phyloP scores from a whole-genome alignment of 768 basidiomycete genomes.

The Pleurotus platypus region DNA sequence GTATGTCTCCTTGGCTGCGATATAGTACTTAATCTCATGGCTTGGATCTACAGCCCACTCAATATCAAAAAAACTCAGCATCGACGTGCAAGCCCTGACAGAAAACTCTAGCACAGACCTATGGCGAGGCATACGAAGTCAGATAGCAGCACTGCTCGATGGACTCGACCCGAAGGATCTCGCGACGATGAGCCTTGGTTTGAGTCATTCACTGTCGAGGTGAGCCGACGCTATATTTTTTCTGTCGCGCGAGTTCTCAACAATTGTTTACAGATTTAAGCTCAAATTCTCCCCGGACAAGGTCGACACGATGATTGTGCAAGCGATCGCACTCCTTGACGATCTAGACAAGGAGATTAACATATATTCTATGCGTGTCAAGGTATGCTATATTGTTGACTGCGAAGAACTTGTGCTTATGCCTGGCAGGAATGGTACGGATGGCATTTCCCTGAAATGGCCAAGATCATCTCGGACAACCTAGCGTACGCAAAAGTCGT shows the following conservation, averaged over 20 bases:
- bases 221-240: constrained; percentile 25
- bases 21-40: not conserved
- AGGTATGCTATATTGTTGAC: constrained; percentile 73
- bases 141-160: constrained; percentile 82
- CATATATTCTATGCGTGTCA: constrained; percentile 98
- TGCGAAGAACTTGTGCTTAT: not conserved
- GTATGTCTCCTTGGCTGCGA: constrained; percentile 39
- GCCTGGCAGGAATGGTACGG: constrained; percentile 94
- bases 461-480: constrained; percentile 97
- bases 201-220: constrained; percentile 96
- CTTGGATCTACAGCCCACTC: constrained; percentile 11
- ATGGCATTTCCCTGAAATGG: constrained; percentile 99
- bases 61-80: constrained; percentile 91
- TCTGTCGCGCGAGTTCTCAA: not conserved
- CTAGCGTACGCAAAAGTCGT: constrained; percentile 95
- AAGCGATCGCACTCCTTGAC: constrained; percentile 96
- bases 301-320: constrained; percentile 99
- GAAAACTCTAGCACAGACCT: constrained; percentile 61
- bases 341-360: constrained; percentile 99
- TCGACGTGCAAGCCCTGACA: constrained; percentile 70
- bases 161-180: constrained; percentile 92
- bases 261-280: constrained; percentile 71
- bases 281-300: constrained; percentile 99
- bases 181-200: constrained; percentile 95
- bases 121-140: constrained; percentile 93